phyloP scores from a whole-genome alignment of 139 green algal species.

The Chlamydomonas urium region DNA sequence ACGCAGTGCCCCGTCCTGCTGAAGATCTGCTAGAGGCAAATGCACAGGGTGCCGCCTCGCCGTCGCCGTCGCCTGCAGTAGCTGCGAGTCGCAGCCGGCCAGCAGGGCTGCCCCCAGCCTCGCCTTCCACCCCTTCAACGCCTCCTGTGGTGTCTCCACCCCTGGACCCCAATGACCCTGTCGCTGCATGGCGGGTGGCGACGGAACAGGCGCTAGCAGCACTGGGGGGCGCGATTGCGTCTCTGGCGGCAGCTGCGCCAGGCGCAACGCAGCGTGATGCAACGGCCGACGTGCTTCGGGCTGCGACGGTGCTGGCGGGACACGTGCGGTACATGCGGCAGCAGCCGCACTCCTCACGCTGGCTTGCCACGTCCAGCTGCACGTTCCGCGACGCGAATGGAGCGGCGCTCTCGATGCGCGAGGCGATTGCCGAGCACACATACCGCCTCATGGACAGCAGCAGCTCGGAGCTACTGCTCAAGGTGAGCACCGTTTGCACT shows the following conservation, averaged over 20 bases:
- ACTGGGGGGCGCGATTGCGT: neutral
- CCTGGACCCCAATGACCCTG: neutral
- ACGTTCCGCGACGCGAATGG: conserved; percentile 17
- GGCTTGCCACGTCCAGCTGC: conserved; percentile 21
- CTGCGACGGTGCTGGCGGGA: neutral
- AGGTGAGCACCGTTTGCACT: conserved; percentile 13
- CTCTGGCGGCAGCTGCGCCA: neutral
- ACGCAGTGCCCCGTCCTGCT: neutral
- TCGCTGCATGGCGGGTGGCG: neutral
- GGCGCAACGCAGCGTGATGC: neutral
- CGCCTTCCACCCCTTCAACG: neutral
- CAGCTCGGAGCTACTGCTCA: conserved; percentile 31
- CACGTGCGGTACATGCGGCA: conserved; percentile 11
- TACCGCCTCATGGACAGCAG: conserved; percentile 35
- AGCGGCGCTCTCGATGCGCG: conserved; percentile 21
- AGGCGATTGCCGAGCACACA: conserved; percentile 32
- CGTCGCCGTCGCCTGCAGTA: neutral
- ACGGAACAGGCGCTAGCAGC: neutral
- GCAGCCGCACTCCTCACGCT: conserved; percentile 15
- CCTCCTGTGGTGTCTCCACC: neutral
- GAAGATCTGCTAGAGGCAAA: neutral
- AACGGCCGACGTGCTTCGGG: neutral
- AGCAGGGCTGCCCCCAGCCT: neutral
- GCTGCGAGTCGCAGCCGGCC: neutral
- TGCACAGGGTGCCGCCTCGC: neutral